Evolutionary conservation across 1,139 yeast genomes (phyloP).

Genomic region (Wickerhamiella pararugosa): DNA sequence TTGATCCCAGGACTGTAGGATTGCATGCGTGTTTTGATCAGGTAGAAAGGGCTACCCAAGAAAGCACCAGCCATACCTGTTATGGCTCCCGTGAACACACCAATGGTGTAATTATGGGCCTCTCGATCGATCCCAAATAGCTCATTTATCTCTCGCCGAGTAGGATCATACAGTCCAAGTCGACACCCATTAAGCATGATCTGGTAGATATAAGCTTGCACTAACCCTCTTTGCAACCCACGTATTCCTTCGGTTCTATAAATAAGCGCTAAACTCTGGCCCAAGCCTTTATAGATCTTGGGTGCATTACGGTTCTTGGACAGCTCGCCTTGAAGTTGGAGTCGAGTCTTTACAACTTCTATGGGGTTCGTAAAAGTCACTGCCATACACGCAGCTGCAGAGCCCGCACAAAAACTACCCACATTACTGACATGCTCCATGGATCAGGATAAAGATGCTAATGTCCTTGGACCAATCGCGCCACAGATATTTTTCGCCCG

Average conservation of each 20-base stretch:
- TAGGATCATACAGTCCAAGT: constrained; percentile 85
- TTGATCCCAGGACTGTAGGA: constrained; percentile 49
- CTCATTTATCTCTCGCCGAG: constrained; percentile 44
- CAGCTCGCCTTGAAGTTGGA: constrained; percentile 93
- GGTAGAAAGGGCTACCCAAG: constrained; percentile 78
- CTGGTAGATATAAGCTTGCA: constrained; percentile 55
- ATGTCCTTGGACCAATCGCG: too few species aligned
- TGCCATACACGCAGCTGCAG: constrained; percentile 93
- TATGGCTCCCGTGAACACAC: constrained; percentile 66
- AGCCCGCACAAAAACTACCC: constrained; percentile 89
- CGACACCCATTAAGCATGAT: constrained; percentile 86
- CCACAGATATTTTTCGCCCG: too few species aligned
- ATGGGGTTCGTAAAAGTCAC: constrained; percentile 94
- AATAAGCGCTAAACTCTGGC: constrained; percentile 71
- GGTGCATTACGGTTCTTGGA: constrained; percentile 37
- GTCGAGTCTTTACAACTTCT: constrained; percentile 76
- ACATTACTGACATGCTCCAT: constrained; percentile 27
- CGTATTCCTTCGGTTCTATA: constrained; percentile 67
- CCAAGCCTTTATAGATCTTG: constrained; percentile 58
- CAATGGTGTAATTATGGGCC: constrained; percentile 36
- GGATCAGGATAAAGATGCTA: too few species aligned
- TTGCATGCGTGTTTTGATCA: constrained; percentile 93
- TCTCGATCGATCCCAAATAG: constrained; percentile 38
- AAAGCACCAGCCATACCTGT: constrained; percentile 87
- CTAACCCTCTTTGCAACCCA: constrained; percentile 79